Conservation (phyloP, 179 eudicot species). For the Camellia oleifera region DNA sequence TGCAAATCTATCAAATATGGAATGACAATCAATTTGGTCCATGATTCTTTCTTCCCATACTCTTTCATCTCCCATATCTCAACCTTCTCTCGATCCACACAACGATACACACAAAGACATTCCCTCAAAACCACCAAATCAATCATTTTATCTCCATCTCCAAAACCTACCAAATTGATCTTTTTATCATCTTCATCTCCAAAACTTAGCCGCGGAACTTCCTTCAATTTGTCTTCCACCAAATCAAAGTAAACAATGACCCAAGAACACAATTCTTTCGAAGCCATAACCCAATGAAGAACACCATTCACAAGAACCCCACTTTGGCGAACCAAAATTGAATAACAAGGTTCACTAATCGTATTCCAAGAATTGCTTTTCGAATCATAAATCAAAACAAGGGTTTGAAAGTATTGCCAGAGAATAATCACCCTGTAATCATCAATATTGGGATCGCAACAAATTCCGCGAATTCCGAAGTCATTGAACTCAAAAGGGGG, state of each 20-base stretch:
- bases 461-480: not conserved
- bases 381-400: not conserved
- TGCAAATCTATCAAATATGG: not conserved
- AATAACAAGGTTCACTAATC: not conserved
- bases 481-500: not conserved
- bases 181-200: not conserved
- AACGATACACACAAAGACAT: not conserved
- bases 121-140: not conserved
- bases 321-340: too few species aligned
- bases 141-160: not conserved
- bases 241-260: constrained; percentile 2
- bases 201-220: not conserved
- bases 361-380: not conserved
- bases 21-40: constrained; percentile 3
- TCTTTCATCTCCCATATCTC: constrained; percentile 4
- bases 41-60: not conserved
- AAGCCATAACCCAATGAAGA: not conserved
- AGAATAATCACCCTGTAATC: not conserved
- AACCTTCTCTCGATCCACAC: not conserved
- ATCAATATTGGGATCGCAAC: not conserved
- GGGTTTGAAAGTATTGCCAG: not conserved
- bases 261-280: not conserved
- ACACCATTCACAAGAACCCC: not conserved
- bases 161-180: too few species aligned
- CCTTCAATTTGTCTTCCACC: not conserved